Evolutionary conservation across 345 rosid genomes (phyloP).

Genomic region (Salix caprea): DNA sequence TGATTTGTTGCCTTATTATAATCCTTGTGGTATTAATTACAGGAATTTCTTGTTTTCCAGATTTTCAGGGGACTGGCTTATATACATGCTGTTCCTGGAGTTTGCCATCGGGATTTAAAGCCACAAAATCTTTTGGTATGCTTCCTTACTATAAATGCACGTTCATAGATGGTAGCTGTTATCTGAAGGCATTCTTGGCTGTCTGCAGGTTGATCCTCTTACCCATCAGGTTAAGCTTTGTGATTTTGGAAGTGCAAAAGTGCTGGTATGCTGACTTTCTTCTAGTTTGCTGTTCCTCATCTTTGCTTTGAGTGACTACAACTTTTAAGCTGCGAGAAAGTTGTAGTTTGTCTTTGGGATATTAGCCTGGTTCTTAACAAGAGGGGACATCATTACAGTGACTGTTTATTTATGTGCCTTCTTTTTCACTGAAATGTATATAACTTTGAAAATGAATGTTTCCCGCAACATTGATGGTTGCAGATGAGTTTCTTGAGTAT

Average conservation of each 20-base stretch:
- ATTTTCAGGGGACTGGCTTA: slow-evolving; percentile 83
- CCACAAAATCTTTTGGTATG: slow-evolving; percentile 90
- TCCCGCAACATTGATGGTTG: not conserved
- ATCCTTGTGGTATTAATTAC: slow-evolving; percentile 6
- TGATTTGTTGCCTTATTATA: not conserved
- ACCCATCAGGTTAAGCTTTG: slow-evolving; percentile 51
- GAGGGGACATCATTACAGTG: not conserved
- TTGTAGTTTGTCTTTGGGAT: not conserved
- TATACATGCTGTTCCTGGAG: slow-evolving; percentile 72
- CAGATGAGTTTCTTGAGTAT: no score
- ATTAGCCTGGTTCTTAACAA: not conserved
- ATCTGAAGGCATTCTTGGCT: slow-evolving; percentile 13
- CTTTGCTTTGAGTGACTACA: not conserved
- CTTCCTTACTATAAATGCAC: not conserved
- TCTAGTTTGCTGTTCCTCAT: not conserved
- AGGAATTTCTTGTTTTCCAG: slow-evolving; percentile 25
- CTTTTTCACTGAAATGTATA: not conserved
- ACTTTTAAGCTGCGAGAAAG: not conserved
- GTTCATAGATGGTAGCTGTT: not conserved
- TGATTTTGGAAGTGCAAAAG: slow-evolving; percentile 94
- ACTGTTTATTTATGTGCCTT: not conserved
- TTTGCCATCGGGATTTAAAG: slow-evolving; percentile 86
- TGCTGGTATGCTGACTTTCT: slow-evolving; percentile 46
- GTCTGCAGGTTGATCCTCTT: slow-evolving; percentile 81
- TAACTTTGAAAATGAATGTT: not conserved